Base-by-base conservation (phyloP, 1,284 basidiomycete genomes). In the Taiwanofungus camphoratus region DNA sequence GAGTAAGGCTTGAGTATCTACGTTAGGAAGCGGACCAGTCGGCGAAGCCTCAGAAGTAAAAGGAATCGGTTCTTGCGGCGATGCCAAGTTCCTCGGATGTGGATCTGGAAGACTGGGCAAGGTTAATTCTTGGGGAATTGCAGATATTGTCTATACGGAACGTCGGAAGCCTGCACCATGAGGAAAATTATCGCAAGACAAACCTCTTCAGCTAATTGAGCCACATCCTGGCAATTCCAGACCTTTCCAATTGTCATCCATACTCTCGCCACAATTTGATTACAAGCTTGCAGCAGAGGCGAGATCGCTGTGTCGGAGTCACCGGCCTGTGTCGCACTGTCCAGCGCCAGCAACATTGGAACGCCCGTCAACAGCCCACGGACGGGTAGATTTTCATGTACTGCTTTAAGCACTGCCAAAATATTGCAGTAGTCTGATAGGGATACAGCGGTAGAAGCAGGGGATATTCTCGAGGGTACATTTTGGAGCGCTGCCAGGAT, bases 271-370 rank as follows among this genome's bases (percentile, higher is more conserved):
- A 89, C 58, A 13, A 92, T 64, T 58, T 86, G 82, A 48, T 77
- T 77, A 35, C 90, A 72, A 1, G 74, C 76, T 23, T 70, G 65
- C 21, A 77, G 67, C 38, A 84, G 76, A 44, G 70, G 71, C 29
- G 63, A 58, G 36, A 62, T 65, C 39, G 52, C 61, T 38, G 62
- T 55, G 50, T 76, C 70, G 7, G 59, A 55, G 13, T 66, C 65
- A 22, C 72, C 74, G 45, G 56, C 64, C 52, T 55, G 65, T 2
- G 76, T 72, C 27, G 78, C 76, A 5, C 59, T 63, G 52, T 91
- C 82, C 30, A 97, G 64, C 0, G 87, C 81, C 23, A 92, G 60
- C 29, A 98, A 65, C 85, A 95, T 93, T 1, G 94, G 93, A 24
- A 91, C 69, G 22, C 88, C 83, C 1, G 84, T 81, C 16, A 92